A percentile compares a stretch with the other conserved stretches of the same genome.
phyloP scores from a whole-genome alignment of 1,284 basidiomycete species.

The Wallemia ichthyophaga region DNA sequence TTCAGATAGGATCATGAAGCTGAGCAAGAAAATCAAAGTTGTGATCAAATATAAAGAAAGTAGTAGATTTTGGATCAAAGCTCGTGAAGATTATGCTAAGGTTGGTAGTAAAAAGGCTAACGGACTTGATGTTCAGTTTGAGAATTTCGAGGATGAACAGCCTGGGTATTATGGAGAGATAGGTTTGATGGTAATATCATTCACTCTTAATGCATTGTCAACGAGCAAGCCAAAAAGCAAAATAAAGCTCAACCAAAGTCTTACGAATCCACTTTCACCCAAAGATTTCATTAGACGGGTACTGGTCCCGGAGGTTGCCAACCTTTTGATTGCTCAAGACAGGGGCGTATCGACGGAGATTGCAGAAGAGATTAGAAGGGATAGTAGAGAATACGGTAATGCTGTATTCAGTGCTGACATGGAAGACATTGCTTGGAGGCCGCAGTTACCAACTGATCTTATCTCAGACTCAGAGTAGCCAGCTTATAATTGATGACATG shows the following conservation, averaged over 20 bases:
- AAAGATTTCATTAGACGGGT: background rate
- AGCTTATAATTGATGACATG: too few relatives aligned
- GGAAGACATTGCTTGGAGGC: background rate
- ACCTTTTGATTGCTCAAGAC: background rate
- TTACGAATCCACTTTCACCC: background rate
- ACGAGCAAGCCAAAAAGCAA: background rate
- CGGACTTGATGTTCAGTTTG: background rate
- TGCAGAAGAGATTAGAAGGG: background rate
- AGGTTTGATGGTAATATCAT: background rate
- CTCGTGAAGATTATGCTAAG: background rate
- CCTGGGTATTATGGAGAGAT: conserved; percentile 1
- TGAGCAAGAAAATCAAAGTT: background rate
- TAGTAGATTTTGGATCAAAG: background rate
- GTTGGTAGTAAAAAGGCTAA: background rate
- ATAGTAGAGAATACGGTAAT: background rate
- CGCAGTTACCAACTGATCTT: background rate
- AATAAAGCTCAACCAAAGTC: background rate
- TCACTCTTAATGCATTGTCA: background rate
- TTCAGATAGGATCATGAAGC: background rate
- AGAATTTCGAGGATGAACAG: conserved; percentile 1
- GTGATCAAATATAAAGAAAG: background rate
- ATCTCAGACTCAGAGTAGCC: too few relatives aligned
- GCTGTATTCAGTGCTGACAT: background rate
- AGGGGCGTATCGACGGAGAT: background rate
- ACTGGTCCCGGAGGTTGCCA: background rate